Base-by-base conservation (phyloP, 371 early-diverging fungal genomes). In the Umbelopsis sp. region DNA sequence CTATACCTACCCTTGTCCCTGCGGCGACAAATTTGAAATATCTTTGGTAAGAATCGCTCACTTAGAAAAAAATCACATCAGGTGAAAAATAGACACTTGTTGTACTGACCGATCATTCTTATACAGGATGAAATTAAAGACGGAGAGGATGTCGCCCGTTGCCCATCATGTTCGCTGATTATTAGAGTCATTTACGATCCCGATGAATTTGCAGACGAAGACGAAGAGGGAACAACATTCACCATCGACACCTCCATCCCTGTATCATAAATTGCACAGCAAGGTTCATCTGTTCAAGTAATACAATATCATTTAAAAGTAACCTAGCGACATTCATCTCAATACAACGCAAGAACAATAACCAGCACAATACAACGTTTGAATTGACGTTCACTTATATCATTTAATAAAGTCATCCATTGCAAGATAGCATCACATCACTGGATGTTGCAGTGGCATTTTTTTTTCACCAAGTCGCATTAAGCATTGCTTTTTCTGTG, bases 1-100 rank as follows among this genome's bases (percentile, higher is more conserved):
- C 25, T 99, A 95, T 82, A 89, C 88, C 52, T 99, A 97, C 81
- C 99, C 99, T 48, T 99, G 99, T 77, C 99, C 99, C n/a, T 99
- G 99, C 81, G 99, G 99, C n/a, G 99, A 99, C 86, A 87, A 89
- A 46, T 99, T 99, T 78, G 89, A 93, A 72, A 98, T 99, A 70
- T 89, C 92, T 18, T 69, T 87, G 70, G 92, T 91, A 81, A 51
- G 70, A 69, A 8, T 6, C 11, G 1, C 16, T 25, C 4, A 29
- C 29, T 22, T 22, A 22, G 0, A 22, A 22, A 22, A 22, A 22
- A 25, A 4, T 25, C 3, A 8, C 20, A 53, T 7, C 1, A 25
- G 14, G 32, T 14, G 11, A 3, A 3, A 18, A 45, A 4, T 52
- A 65, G 4, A 45, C 18, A 12, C 6, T 32, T n/a, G 14, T 65